A percentile compares a stretch with the other conserved stretches of the same genome.
Conservation (phyloP, 768 basidiomycete genomes). For the Trametes meyenii region DNA sequence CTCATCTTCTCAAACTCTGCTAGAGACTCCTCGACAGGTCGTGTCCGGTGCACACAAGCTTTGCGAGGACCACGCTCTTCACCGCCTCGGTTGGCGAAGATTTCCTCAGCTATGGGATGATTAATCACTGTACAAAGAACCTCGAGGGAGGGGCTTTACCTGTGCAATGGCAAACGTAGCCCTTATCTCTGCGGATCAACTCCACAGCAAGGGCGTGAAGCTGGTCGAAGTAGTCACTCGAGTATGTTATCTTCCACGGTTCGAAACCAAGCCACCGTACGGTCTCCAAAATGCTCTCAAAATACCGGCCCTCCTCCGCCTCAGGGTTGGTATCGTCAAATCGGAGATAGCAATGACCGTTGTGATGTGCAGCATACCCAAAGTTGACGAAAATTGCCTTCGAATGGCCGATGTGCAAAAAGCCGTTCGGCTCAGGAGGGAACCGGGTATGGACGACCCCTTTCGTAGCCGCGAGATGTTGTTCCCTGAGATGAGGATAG, state of each 20-base stretch:
- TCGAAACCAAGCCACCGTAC: slow-evolving; percentile 97
- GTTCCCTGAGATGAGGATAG: slow-evolving; percentile 71
- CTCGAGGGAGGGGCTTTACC: slow-evolving; percentile 54
- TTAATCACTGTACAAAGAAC: not conserved
- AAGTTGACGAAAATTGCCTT: slow-evolving; percentile 99
- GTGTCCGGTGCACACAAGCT: slow-evolving; percentile 83
- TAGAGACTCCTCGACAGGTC: slow-evolving; percentile 87
- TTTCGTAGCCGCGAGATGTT: slow-evolving; percentile 78
- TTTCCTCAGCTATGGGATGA: slow-evolving; percentile 76
- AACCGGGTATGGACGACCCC: slow-evolving; percentile 94
- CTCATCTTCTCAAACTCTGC: slow-evolving; percentile 91
- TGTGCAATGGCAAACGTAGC: slow-evolving; percentile 95
- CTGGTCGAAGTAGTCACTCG: slow-evolving; percentile 92
- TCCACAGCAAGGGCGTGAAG: slow-evolving; percentile 87
- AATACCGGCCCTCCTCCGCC: slow-evolving; percentile 94
- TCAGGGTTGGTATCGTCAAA: slow-evolving; percentile 99
- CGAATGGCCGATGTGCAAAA: slow-evolving; percentile 93
- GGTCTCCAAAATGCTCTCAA: slow-evolving; percentile 94
- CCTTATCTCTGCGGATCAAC: slow-evolving; percentile 87
- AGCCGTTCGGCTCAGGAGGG: slow-evolving; percentile 98
- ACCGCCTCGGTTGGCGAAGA: slow-evolving; percentile 86
- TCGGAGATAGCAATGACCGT: slow-evolving; percentile 91
- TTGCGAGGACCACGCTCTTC: slow-evolving; percentile 75
- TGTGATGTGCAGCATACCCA: slow-evolving; percentile 94
- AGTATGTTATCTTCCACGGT: slow-evolving; percentile 99